Evolutionary conservation across 2,329 filamentous ascomycete species (phyloP).

Genomic region (Fusarium sp.): DNA sequence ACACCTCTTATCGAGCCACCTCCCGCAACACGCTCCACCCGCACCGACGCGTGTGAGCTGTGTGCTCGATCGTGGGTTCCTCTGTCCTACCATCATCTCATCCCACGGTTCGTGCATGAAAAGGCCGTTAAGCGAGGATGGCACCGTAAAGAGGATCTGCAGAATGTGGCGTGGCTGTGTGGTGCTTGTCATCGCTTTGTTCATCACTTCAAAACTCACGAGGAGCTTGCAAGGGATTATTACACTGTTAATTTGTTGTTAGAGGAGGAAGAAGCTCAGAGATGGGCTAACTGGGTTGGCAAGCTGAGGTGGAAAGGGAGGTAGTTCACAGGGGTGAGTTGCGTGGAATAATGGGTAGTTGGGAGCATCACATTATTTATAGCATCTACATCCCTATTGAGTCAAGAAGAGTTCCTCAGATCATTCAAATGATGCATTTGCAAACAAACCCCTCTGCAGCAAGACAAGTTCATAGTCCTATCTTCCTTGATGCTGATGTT

Average conservation of each 20-base stretch:
- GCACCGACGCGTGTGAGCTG: slow-evolving; percentile 74
- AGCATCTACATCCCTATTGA: not conserved
- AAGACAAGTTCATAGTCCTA: not conserved
- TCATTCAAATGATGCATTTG: too few species aligned
- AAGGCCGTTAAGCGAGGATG: slow-evolving; percentile 82
- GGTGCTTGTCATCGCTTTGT: slow-evolving; percentile 86
- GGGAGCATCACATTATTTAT: not conserved
- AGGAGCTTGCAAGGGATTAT: slow-evolving; percentile 78
- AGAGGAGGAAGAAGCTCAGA: slow-evolving; percentile 76
- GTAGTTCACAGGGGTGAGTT: not conserved
- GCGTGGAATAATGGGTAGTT: not conserved
- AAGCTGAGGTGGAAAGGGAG: slow-evolving; percentile 77
- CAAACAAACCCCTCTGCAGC: not conserved
- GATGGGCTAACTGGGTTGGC: slow-evolving; percentile 79
- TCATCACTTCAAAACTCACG: slow-evolving; percentile 78
- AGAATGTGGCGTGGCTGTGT: slow-evolving; percentile 88
- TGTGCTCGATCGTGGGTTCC: slow-evolving; percentile 80
- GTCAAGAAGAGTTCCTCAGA: too few species aligned
- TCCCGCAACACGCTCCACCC: slow-evolving; percentile 70
- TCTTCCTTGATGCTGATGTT: not conserved
- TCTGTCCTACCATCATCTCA: slow-evolving; percentile 86
- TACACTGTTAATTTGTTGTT: slow-evolving; percentile 79
- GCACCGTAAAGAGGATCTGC: slow-evolving; percentile 79
- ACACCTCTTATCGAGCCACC: slow-evolving; percentile 67
- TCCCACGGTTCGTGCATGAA: slow-evolving; percentile 80